Conservation (phyloP, 2,329 filamentous ascomycete species). For the Nothopassalora personata region DNA sequence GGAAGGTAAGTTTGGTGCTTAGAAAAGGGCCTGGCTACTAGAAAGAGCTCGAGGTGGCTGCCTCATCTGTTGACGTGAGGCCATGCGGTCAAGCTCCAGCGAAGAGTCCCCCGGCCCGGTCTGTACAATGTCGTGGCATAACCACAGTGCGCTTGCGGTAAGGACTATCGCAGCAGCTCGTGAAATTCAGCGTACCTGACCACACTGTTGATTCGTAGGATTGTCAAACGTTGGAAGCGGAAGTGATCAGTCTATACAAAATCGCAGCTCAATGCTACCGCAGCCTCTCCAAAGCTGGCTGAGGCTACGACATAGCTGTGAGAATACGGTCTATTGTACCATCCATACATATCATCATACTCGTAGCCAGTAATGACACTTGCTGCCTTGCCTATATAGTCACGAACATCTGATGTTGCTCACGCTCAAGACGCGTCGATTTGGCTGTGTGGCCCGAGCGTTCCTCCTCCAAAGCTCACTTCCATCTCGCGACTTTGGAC, state of each 20-base stretch:
- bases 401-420: neutral
- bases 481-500: neutral
- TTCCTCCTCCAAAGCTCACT: neutral
- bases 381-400: neutral
- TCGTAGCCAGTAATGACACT: neutral
- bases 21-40: no score
- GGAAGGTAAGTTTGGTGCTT: no score
- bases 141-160: no score
- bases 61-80: no score
- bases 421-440: neutral
- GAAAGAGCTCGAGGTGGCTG: no score
- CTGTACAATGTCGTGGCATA: no score
- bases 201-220: neutral
- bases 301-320: neutral
- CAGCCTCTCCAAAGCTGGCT: neutral
- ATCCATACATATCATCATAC: neutral
- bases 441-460: neutral
- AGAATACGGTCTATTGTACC: neutral
- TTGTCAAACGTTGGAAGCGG: neutral
- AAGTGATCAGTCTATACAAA: neutral
- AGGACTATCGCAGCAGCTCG: neutral
- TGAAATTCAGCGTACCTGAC: neutral
- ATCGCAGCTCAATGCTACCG: neutral
- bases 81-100: no score
- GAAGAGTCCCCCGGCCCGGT: no score